Conservation (phyloP, 371 early-diverging fungal species). For the Coemansia sp. region DNA sequence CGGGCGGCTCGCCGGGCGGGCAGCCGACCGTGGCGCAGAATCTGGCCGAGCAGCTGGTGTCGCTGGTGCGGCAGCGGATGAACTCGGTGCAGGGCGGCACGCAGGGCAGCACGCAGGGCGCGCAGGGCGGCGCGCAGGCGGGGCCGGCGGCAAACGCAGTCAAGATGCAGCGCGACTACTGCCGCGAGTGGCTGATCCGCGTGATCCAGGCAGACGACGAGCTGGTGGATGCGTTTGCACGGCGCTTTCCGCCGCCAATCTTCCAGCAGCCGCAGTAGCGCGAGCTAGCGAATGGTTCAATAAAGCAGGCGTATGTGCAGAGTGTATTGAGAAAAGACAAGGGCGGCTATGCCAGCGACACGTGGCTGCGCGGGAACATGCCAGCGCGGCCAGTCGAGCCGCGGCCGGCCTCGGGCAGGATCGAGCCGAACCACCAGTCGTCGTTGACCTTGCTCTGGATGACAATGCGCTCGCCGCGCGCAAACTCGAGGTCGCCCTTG, state of each 20-base stretch:
- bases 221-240: conserved; percentile 49
- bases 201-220: conserved; percentile 48
- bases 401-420: conserved; percentile 40
- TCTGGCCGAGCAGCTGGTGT: conserved; percentile 47
- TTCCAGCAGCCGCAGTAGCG: conserved; percentile 6
- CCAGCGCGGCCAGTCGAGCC: conserved; percentile 46
- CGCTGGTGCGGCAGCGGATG: conserved; percentile 49
- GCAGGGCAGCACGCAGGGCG: not conserved
- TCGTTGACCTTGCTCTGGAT: conserved; percentile 49
- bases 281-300: not conserved
- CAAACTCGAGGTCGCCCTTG: conserved; percentile 47
- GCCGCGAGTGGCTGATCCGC: conserved; percentile 46
- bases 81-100: conserved; percentile 18
- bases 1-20: not conserved
- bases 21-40: conserved; percentile 38
- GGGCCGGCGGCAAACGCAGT: conserved; percentile 6
- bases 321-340: conserved; percentile 1
- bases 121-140: conserved; percentile 1
- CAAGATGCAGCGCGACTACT: conserved; percentile 44
- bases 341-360: conserved; percentile 8
- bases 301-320: not conserved
- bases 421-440: conserved; percentile 53
- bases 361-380: conserved; percentile 51
- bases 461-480: conserved; percentile 45
- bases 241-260: conserved; percentile 47